Percentiles rank a stretch among this genome's conserved stretches.
Conservation (phyloP, 208 protist genomes). For the Trypanosoma avium region DNA sequence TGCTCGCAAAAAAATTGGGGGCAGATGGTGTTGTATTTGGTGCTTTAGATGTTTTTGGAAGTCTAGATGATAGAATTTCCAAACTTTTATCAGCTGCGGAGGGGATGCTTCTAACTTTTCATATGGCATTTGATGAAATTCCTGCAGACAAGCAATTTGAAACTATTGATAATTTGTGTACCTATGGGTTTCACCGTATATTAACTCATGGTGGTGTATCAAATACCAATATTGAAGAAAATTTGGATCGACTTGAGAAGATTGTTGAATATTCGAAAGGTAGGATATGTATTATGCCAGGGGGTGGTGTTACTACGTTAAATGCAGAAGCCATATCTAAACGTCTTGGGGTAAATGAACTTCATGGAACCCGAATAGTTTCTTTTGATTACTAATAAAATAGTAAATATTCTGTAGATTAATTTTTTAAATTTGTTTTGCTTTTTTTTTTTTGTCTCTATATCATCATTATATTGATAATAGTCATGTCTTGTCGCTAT, state of each 20-base stretch:
- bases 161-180: slow-evolving; percentile 3
- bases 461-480: too few species aligned
- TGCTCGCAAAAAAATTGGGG: slow-evolving; percentile 3
- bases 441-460: background rate
- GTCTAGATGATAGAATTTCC: background rate
- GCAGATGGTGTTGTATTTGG: slow-evolving; percentile 19
- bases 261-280: slow-evolving; percentile 10
- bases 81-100: slow-evolving; percentile 5
- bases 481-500: background rate
- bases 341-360: slow-evolving; percentile 6
- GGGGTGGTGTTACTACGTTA: slow-evolving; percentile 5
- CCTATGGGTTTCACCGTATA: slow-evolving; percentile 16
- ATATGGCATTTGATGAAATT: slow-evolving; percentile 26
- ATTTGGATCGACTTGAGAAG: slow-evolving; percentile 1
- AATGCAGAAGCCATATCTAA: slow-evolving; percentile 3
- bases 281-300: slow-evolving; percentile 19
- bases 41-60: slow-evolving; percentile 8
- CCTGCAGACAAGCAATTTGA: slow-evolving; percentile 9
- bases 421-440: background rate
- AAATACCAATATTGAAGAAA: slow-evolving; percentile 9
- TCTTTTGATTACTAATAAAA: background rate
- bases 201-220: slow-evolving; percentile 16
- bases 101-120: slow-evolving; percentile 13
- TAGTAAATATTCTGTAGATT: too few species aligned
- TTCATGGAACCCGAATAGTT: slow-evolving; percentile 19